Base-by-base conservation (phyloP, 2,329 filamentous ascomycete genomes). In the Macrophomina pseudophaseolina region DNA sequence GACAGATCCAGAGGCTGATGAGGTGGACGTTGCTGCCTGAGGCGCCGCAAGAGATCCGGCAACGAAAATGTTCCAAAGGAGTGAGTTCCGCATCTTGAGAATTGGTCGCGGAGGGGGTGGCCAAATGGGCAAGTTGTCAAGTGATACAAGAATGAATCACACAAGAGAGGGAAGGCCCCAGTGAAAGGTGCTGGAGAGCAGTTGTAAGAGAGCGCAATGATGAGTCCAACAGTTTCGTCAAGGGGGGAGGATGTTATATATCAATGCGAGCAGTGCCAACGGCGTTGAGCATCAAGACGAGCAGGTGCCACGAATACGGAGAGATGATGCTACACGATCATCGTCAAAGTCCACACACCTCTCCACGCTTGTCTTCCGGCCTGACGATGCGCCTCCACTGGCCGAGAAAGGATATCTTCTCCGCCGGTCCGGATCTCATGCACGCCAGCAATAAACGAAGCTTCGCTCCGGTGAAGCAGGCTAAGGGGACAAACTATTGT, bases 1-100 rank as follows among this genome's bases (percentile, higher is more conserved):
- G 12, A 69, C 66, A 40, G 69, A 54, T 14, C 18, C 46, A 1
- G 63, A 18, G 18, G 63, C 54, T 23, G 44, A 32, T 1, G 64
- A 51, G 7, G 64, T 60, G 8, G 64, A 49, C 4, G 44, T 52
- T 11, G 14, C 44, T 33, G 64, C 40, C 14, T 62, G 58, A 7
- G 58, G 58, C 11, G 42, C 42, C 8, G 58, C 58, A 32, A 62
- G 58, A 12, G 42, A 42, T 49, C 58, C 58, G 2, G 58, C 18
- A 16, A 62, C n/a, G n/a, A 49, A 35, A 16, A 62, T 16, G 33
- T 8, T 40, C 42, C 42, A 62, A n/a, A 62, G 30, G 44, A 28
- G 28, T 12, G 32, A 23, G 5, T 11, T 18, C 11, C 23, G 44
- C 58, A 62, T 62, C 12, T 62, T 62, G 23, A 23, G 6, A 4